Base-by-base conservation (phyloP, 2,329 filamentous ascomycete species). In the Thielaviopsis populi region DNA sequence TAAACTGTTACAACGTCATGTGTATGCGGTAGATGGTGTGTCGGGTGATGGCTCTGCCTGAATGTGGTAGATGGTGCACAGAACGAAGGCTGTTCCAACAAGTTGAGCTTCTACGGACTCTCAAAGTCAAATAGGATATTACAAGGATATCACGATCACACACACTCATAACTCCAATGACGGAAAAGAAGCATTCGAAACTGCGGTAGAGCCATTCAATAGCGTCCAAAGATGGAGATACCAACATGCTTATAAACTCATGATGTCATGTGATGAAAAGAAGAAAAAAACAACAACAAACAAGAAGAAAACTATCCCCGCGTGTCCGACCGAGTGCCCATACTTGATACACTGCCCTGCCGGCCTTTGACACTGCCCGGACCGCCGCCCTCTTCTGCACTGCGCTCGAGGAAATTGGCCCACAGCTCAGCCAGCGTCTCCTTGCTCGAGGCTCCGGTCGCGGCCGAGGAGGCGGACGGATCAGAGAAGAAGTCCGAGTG, bases 381-480 rank as follows among this genome's bases (percentile, higher is more conserved):
- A 8, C 53, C 76, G 15, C 68, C 68, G 7, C 69, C 67, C 71
- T 86, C 83, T 68, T 84, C 81, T 5, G 81, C 83, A 69, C 82
- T 85, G 41, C 83, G 81, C 74, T 96, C 91, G 33, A 97, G 76
- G 74, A 97, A 97, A 53, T 88, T 88, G n/a, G 89, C 89, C 91
- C 91, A 97, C 24, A 97, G 77, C 70, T 96, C 92, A 10, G 91
- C 89, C 6, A 97, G 77, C 0, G 87, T 90, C 74, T 96, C 92
- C 73, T 86, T 90, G 67, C 75, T 80, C 70, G 68, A 81, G 75
- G 73, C 78, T 2, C 77, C 76, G 8, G 76, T 73, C 30, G 77
- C 78, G 15, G 59, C 48, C n/a, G 46, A 42, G 11, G 54, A 48
- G 22, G 61, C 62, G 27, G 60, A 54, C 1, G 65, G 65, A 63